Evolutionary conservation across 2,329 filamentous ascomycete genomes (phyloP), one percentile per base, ranked within the genome.

Genomic region (Colletotrichum sp.): DNA sequence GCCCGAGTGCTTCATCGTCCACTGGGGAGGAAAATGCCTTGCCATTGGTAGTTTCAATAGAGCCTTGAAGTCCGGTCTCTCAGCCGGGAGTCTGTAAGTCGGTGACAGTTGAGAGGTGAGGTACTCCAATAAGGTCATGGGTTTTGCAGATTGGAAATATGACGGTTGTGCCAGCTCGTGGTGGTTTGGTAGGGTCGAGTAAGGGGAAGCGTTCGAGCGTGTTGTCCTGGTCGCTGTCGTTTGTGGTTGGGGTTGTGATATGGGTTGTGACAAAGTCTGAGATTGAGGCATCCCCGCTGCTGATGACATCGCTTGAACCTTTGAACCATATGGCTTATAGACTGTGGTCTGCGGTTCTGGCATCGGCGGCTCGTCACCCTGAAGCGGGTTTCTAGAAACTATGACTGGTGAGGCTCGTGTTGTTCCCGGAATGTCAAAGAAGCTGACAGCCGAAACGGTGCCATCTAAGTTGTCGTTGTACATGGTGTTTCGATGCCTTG

Each of bases 381-480:
- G 74, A 2, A 77, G 78, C 8, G 78, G 77, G 18, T 77, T 77
- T 18, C 76, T 78, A 1, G 83, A 82, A 4, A 83, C 76, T 16
- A 84, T 75, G 5, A 81, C 77, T 3, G 77, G 74, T 12, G 73
- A 74, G 28, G 60, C 38, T 16, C 21, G 36, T n/a, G 61, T 34
- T 7, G 52, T 55, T 5, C 8, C 28, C 16, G 26, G 52, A 58
- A 60, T 74, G 15, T 52, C 43, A 16, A 77, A 75, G 28, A 55
- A 57, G 12, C 79, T 79, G 5, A 85, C 55, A 12, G 81, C 75
- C 18, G 83, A 81, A 12, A 87, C 67, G 0, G 85, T 87, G 4
- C 86, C 86, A 12, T 87, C 86, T 5, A 79, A 78, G 32, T 87
- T 87, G 68, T 87, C 86, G 32, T 87, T 86, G 61, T 86, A 81